Base-by-base conservation (phyloP, 768 basidiomycete species). In the Hysterangium stoloniferum region DNA sequence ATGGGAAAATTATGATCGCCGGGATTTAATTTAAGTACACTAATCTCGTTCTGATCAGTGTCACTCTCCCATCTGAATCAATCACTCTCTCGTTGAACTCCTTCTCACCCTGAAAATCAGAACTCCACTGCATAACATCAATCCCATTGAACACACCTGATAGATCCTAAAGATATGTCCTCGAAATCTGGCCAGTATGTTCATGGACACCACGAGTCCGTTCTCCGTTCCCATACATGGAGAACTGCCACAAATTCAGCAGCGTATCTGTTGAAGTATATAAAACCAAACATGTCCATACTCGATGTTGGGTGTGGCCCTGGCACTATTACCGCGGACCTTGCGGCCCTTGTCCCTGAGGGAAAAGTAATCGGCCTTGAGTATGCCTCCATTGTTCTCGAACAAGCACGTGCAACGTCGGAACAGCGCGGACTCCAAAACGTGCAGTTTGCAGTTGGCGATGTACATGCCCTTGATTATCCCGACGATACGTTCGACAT, bases 291-390 rank as follows among this genome's bases (percentile, higher is more conserved):
- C 42, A 67, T 71, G 66, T 53, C 59, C 35, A 65, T 78, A 48
- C 70, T 78, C 34, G 77, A 78, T 57, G 58, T 77, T 35, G 76
- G 76, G 9, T 77, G 72, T 54, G 77, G 77, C 0, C 76, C 77
- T 0, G 77, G 75, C 0, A 72, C 70, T 11, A 78, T 78, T 61
- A 74, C 75, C 2, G 52, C 58, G 25, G 70, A 70, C 45, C 59
- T 79, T 20, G 75, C 75, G 1, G 52, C 52, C 1, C 62, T 64
- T 51, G 68, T 71, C 13, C 65, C 68, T 1, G 40, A 68, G 25
- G 76, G 75, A 0, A 58, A 64, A 9, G 69, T 76, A 35, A 68
- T 66, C 13, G 77, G 73, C 71, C 13, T 77, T 45, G 77, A 79
- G 20, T 48, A 60, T 28, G 57, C 58, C 13, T 41, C 60, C 0